A percentile compares a stretch with the other conserved stretches of the same genome.
Evolutionary conservation across 2,329 filamentous ascomycete genomes (phyloP).

Genomic region (Penicillium sp.): DNA sequence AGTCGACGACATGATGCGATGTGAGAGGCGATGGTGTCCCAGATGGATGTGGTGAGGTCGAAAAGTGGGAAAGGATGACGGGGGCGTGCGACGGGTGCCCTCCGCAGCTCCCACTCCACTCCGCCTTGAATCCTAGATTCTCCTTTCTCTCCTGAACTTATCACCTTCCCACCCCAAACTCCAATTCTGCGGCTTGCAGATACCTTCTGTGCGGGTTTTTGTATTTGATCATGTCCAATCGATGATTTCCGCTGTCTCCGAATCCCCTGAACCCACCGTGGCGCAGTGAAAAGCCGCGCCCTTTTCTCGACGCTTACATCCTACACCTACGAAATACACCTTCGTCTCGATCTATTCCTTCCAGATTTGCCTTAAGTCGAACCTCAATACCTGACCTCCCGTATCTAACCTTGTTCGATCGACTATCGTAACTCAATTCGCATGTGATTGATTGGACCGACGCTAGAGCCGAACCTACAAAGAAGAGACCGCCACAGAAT

Average conservation of each 20-base stretch:
- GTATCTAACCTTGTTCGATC: not conserved
- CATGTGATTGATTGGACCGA: slow-evolving; percentile 22
- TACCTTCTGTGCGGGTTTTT: not conserved
- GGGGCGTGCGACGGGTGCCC: slow-evolving; percentile 19
- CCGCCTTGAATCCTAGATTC: slow-evolving; percentile 18
- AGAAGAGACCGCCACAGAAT: slow-evolving; percentile 5
- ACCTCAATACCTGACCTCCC: not conserved
- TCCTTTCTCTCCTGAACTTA: slow-evolving; percentile 18
- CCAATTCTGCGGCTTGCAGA: slow-evolving; percentile 10
- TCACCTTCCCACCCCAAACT: not conserved
- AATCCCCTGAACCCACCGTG: slow-evolving; percentile 12
- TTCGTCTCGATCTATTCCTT: not conserved
- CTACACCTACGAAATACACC: not conserved
- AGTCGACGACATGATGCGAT: slow-evolving; percentile 20
- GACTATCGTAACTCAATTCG: slow-evolving; percentile 6
- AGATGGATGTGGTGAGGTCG: slow-evolving; percentile 6
- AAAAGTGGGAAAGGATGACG: slow-evolving; percentile 13
- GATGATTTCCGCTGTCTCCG: slow-evolving; percentile 13
- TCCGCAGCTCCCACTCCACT: slow-evolving; percentile 25
- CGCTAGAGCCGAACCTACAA: slow-evolving; percentile 7
- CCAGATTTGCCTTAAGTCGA: slow-evolving; percentile 1
- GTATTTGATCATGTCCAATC: slow-evolving; percentile 13
- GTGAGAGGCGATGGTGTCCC: slow-evolving; percentile 17
- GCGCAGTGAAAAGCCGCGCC: slow-evolving; percentile 17
- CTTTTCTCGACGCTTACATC: slow-evolving; percentile 14